Conservation (phyloP, 1,284 basidiomycete species). For the Leccinum subrobustum region DNA sequence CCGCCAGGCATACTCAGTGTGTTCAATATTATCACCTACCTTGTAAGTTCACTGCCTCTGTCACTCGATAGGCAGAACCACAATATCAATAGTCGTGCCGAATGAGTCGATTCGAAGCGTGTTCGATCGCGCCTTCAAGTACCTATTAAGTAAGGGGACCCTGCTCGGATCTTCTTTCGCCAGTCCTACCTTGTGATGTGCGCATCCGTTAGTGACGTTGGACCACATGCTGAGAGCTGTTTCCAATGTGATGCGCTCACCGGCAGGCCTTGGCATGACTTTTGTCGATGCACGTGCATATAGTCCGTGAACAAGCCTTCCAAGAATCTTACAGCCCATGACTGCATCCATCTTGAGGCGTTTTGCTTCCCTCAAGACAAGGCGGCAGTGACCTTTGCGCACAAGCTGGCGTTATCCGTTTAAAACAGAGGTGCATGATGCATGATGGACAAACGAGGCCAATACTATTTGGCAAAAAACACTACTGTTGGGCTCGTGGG, state of each 20-base stretch:
- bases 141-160: not conserved
- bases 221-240: not conserved
- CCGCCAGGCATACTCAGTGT: not conserved
- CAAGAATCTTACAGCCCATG: not conserved
- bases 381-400: not conserved
- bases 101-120: not conserved
- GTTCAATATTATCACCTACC: not conserved
- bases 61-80: not conserved
- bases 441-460: not conserved
- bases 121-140: not conserved
- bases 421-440: not conserved
- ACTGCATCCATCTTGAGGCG: not conserved
- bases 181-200: not conserved
- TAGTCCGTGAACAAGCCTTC: not conserved
- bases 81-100: not conserved
- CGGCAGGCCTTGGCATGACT: not conserved
- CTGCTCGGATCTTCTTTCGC: not conserved
- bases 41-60: not conserved
- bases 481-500: not conserved
- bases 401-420: not conserved
- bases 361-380: not conserved
- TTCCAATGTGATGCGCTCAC: not conserved
- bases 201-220: not conserved
- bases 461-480: no score
- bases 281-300: not conserved